Base-by-base conservation (phyloP, 2,329 filamentous ascomycete genomes). In the Periconia macrospinosa region DNA sequence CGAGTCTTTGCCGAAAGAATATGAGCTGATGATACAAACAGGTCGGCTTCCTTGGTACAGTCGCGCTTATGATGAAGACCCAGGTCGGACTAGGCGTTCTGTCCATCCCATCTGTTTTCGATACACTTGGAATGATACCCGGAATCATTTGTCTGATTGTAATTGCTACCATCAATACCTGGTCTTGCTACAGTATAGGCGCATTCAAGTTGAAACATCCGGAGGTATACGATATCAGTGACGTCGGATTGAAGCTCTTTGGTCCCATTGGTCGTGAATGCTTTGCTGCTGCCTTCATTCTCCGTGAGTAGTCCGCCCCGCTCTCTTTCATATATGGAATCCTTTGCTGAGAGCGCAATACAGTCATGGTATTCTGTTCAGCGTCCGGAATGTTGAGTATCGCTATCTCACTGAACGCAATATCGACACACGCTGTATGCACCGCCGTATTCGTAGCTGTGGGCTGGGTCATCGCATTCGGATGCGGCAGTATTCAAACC, bases 401-500 rank as follows among this genome's bases (percentile, higher is more conserved):
- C 9, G 57, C 63, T 0, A 67, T 59, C 20, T 60, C 52, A 11
- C 41, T 66, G 20, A 67, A 65, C 49, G 79, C 78, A 79, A 57
- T 90, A 85, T 67, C 77, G 78, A 45, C 87, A 2, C 80, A 87
- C 56, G 83, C 80, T 1, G 81, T 84, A 0, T 90, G 86, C 70
- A 86, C 85, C 13, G 84, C 88, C 51, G 77, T 86, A 2, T 89
- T 85, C 73, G 84, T 82, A 3, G 76, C 86, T 17, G 77, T 87
- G 1, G 86, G 84, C 1, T 68, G 85, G 54, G 67, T 81, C 10
- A 62, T 89, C 15, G 87, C 84, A 46, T 83, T 66, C 18, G 49
- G 50, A 3, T 40, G 61, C n/a, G 60, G 58, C 37, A 65, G 84
- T 63, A 61, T 85, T 18, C 79, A 83, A 17, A 67, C 65, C 0